Percentiles rank a stretch among this genome's conserved stretches.
phyloP scores from a whole-genome alignment of 225 moss, liverwort and hornwort species.

The Takakia lepidozioides region DNA sequence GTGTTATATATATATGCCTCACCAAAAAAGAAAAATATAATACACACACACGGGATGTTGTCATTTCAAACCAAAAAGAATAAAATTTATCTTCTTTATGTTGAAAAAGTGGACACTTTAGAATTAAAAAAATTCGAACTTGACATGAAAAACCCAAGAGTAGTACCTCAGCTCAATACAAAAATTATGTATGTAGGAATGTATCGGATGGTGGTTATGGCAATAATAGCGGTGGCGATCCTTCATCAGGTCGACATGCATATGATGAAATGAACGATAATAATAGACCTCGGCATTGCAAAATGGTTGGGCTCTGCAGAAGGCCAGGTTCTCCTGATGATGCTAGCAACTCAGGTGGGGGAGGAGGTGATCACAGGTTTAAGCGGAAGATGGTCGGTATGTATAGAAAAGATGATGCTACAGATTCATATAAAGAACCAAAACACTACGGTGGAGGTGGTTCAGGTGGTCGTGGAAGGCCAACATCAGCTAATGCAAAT shows the following conservation, averaged over 20 bases:
- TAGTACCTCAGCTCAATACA: too few relatives aligned
- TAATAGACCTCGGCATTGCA: background rate
- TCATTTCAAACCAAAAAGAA: too few relatives aligned
- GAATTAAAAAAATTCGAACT: background rate
- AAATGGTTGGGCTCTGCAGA: slow-evolving; percentile 1
- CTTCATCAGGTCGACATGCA: background rate
- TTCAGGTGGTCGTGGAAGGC: slow-evolving; percentile 6
- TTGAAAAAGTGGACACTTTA: background rate
- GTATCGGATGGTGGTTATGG: slow-evolving; percentile 3
- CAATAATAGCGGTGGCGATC: background rate
- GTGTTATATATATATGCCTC: too few relatives aligned
- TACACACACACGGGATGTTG: too few relatives aligned
- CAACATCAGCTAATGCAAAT: slow-evolving; percentile 4
- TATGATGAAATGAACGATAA: background rate
- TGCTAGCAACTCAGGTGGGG: background rate
- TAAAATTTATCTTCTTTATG: too few relatives aligned
- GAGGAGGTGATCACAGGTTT: background rate
- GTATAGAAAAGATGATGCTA: slow-evolving; percentile 1
- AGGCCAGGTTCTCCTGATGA: background rate
- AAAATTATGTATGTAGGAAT: slow-evolving; percentile 1
- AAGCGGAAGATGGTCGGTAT: slow-evolving; percentile 17
- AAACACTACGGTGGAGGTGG: slow-evolving; percentile 4
- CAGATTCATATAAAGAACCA: slow-evolving; percentile 12
- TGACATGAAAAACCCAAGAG: too few relatives aligned
- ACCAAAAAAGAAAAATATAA: too few relatives aligned